These are phyloP conservation scores for Hygrophila difformis DNA, from an alignment of 257 asterid species.

Conservation along the genomic window DNA sequence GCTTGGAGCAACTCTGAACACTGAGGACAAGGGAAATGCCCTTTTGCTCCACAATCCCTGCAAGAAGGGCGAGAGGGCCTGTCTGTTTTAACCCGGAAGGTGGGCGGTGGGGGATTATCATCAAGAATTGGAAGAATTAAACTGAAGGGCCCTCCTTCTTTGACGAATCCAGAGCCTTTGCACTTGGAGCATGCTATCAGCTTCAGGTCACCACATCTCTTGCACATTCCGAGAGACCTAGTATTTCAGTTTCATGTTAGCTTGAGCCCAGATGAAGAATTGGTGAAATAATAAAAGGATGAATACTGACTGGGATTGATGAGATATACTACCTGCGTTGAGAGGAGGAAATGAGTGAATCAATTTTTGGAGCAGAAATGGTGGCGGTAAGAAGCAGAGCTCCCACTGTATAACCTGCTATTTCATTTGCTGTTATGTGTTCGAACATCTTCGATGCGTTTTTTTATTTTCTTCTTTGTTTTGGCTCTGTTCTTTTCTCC, in stretches of 20 bases:
- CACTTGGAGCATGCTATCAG: slow-evolving; percentile 68
- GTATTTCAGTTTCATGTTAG: background rate
- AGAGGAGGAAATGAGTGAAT: slow-evolving; percentile 62
- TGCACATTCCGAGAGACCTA: slow-evolving; percentile 85
- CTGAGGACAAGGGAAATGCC: slow-evolving; percentile 58
- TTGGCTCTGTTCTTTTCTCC: too few species aligned
- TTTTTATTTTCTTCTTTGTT: background rate
- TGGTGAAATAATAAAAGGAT: background rate
- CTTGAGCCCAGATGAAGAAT: background rate
- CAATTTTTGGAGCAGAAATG: slow-evolving; percentile 71
- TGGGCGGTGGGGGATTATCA: too few species aligned
- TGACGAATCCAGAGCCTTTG: slow-evolving; percentile 62
- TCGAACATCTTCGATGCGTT: slow-evolving; percentile 39
- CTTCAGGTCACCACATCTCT: slow-evolving; percentile 79
- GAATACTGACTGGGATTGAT: background rate
- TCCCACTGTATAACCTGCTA: slow-evolving; percentile 89
- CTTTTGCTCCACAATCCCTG: slow-evolving; percentile 44
- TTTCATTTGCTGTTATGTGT: slow-evolving; percentile 73
- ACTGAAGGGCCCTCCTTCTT: slow-evolving; percentile 37
- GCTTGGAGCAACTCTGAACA: slow-evolving; percentile 32
- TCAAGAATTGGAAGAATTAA: slow-evolving; percentile 21
- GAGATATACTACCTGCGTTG: slow-evolving; percentile 62
- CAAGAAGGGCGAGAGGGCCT: slow-evolving; percentile 30
- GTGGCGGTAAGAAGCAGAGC: slow-evolving; percentile 71
- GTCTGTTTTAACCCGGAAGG: too few species aligned